phyloP scores from a whole-genome alignment of 2,329 filamentous ascomycete genomes.

The Sclerotiophoma versabilis region DNA sequence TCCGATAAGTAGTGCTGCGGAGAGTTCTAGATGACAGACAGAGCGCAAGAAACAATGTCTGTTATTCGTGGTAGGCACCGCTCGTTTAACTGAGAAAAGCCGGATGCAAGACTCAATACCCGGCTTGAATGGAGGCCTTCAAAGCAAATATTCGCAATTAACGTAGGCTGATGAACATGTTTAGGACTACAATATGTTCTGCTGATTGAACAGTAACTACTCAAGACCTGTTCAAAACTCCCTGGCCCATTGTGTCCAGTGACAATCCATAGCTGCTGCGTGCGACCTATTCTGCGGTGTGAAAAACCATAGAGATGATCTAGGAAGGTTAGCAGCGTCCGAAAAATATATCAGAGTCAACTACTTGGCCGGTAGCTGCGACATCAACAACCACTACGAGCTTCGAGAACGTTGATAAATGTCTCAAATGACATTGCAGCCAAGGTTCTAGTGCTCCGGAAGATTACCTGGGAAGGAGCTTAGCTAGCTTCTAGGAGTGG shows the following conservation, averaged over 20 bases:
- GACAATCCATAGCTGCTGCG: no score
- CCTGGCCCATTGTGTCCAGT: no score
- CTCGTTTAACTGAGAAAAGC: no score
- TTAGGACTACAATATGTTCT: neutral
- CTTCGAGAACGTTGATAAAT: neutral
- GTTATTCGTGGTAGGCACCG: no score
- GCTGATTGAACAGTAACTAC: neutral
- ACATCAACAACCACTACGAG: neutral
- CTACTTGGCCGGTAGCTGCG: neutral
- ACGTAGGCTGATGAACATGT: neutral
- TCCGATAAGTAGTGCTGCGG: no score
- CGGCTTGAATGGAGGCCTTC: no score
- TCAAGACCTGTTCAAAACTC: no score
- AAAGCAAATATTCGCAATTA: neutral
- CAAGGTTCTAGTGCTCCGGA: slow-evolving; percentile 10
- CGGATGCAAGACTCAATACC: no score
- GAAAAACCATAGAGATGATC: neutral
- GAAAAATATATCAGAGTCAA: neutral
- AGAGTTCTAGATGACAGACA: no score
- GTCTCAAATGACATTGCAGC: slow-evolving; percentile 3
- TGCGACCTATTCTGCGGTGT: neutral
- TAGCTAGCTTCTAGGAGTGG: neutral
- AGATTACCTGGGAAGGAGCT: slow-evolving; percentile 6
- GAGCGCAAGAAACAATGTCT: no score
- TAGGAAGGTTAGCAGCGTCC: neutral